Base-by-base conservation (phyloP, 768 basidiomycete species). In the Fistulinella prunicolor region DNA sequence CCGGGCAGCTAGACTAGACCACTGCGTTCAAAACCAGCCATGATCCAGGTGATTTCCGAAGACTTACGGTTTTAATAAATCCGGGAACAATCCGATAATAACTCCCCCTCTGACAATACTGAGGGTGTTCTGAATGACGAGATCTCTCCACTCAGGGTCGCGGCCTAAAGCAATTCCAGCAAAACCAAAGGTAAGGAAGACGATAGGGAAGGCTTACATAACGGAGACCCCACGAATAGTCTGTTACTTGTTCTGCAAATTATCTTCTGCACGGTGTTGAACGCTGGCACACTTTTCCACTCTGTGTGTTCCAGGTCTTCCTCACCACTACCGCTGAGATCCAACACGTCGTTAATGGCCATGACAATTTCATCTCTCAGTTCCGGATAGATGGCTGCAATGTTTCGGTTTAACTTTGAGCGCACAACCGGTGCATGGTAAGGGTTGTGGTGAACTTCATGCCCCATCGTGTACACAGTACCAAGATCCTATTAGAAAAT, bases 201-300 rank as follows among this genome's bases (percentile, higher is more conserved):
- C 4, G 4, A 8, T 3, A 20, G 2, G 12, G 7, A 22, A 12
- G 8, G 9, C 23, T 16, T 40, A 77, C 79, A 81, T 3, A 76
- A 42, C 3, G 78, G 76, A 24, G 71, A 59, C 0, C 79, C 81
- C 6, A 81, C 73, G 44, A 81, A 76, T 0, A 71, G 38, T 6
- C 81, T 70, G 50, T 76, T 78, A 40, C 61, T 73, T 4, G 66
- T 59, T 32, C 75, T 69, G 29, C 69, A 65, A 1, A 80, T 59
- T n/a, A 80, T 58, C 17, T 64, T 53, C 44, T 58, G 63, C 9
- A 70, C 52, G 0, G 47, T 55, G 1, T 63, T 53, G 7, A 67
- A 24, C 2, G 55, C 64, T 0, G 59, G 55, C 7, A 75, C 42
- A 3, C 53, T 53, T 10, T 58, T 59, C 78, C 77, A 79, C n/a